Conservation (phyloP, 208 protist genomes). For the Naegleria lovaniensis region DNA sequence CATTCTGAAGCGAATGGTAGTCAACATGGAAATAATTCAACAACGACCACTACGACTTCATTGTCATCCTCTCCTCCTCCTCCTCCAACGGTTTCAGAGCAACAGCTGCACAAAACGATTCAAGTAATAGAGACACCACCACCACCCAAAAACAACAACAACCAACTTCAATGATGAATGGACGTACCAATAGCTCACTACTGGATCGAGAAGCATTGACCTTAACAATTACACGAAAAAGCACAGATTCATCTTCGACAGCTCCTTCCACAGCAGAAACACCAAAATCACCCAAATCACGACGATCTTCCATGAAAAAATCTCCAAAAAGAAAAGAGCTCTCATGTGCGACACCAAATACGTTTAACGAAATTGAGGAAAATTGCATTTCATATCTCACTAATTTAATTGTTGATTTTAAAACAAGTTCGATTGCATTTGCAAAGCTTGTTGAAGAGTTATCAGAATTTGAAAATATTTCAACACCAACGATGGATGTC, state of each 20-base stretch:
- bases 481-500: background rate
- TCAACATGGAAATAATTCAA: background rate
- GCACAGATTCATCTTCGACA: no score
- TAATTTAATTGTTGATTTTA: background rate
- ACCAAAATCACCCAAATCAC: background rate
- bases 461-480: background rate
- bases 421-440: background rate
- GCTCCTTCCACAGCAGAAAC: background rate
- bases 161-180: no score
- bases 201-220: no score
- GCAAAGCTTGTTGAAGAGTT: background rate
- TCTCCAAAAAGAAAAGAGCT: background rate
- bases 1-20: background rate
- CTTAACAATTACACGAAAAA: no score
- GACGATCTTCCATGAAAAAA: background rate
- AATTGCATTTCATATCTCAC: background rate
- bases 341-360: background rate
- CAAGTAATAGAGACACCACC: background rate
- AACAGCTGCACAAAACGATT: no score
- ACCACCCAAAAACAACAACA: no score
- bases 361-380: background rate
- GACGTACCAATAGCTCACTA: background rate
- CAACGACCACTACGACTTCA: background rate
- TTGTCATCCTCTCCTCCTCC: background rate
- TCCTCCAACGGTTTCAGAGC: background rate